These are phyloP conservation scores for Galerina marginata DNA, from an alignment of 768 basidiomycete genomes.

Conservation along the genomic window DNA sequence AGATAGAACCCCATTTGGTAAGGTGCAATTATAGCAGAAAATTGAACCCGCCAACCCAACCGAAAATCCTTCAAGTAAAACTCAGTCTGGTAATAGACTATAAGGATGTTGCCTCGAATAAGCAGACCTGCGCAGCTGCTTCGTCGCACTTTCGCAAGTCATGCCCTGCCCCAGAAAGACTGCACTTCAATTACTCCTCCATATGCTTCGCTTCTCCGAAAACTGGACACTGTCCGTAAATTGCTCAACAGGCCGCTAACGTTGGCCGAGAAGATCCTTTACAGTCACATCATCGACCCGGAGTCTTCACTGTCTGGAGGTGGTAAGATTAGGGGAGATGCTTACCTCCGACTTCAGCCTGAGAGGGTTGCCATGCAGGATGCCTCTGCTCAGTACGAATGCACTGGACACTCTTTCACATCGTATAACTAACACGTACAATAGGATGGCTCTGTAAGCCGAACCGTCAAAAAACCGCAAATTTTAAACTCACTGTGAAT, in stretches of 20 bases:
- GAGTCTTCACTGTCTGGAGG: slow-evolving; percentile 68
- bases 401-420: slow-evolving; percentile 7
- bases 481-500: slow-evolving; percentile 1
- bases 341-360: slow-evolving; percentile 89
- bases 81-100: too few species aligned
- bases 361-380: slow-evolving; percentile 99
- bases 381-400: slow-evolving; percentile 85
- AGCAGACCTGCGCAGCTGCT: slow-evolving; percentile 28
- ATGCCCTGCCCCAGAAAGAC: slow-evolving; percentile 45
- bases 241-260: slow-evolving; percentile 83
- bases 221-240: slow-evolving; percentile 70
- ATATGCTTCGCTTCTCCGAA: slow-evolving; percentile 72
- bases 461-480: not conserved
- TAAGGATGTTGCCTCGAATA: slow-evolving; percentile 34
- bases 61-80: too few species aligned
- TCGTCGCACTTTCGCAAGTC: slow-evolving; percentile 42
- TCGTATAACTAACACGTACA: slow-evolving; percentile 12
- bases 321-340: slow-evolving; percentile 79
- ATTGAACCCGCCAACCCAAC: too few species aligned
- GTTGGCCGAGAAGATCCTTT: slow-evolving; percentile 97
- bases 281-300: slow-evolving; percentile 87
- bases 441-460: slow-evolving; percentile 82
- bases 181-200: slow-evolving; percentile 81
- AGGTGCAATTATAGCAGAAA: too few species aligned
- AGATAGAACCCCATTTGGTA: too few species aligned